These are phyloP conservation scores for Zygosaccharomyces kombuchaensis DNA, from an alignment of 805 yeast genomes.

Conservation along the genomic window DNA sequence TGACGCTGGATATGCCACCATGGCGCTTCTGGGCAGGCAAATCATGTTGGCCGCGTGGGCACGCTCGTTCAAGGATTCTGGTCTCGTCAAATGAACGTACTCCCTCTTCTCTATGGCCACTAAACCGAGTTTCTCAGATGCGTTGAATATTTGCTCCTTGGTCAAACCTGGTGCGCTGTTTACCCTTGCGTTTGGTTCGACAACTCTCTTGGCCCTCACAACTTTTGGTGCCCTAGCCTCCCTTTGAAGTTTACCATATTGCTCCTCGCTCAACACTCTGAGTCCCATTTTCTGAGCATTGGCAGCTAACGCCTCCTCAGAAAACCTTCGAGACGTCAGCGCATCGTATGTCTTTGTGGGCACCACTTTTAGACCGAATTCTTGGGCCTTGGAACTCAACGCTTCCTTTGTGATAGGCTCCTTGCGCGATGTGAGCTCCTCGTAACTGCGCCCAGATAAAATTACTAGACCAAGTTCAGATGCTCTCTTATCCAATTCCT, in stretches of 20 bases:
- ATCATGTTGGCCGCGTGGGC: constrained; percentile 48
- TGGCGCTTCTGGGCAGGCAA: constrained; percentile 55
- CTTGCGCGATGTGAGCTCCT: neutral
- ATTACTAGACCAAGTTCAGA: constrained; percentile 1
- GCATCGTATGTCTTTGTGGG: neutral
- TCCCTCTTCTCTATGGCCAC: constrained; percentile 17
- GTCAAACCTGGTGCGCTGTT: neutral
- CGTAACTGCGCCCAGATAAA: neutral
- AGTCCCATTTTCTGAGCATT: constrained; percentile 4
- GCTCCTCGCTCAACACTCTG: neutral
- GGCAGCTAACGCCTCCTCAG: neutral
- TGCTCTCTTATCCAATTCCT: constrained; percentile 1
- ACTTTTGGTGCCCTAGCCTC: constrained; percentile 21
- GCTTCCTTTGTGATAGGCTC: neutral
- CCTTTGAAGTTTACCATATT: neutral
- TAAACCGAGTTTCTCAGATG: constrained; percentile 13
- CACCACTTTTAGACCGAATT: neutral
- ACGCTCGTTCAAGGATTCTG: constrained; percentile 32
- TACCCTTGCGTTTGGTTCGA: neutral
- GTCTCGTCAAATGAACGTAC: constrained; percentile 9
- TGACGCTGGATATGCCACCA: constrained; percentile 58
- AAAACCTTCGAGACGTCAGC: neutral
- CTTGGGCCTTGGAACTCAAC: neutral
- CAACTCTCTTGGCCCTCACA: constrained; percentile 8
- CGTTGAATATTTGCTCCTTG: neutral